Evolutionary conservation across 2,329 filamentous ascomycete species (phyloP).

Genomic region (Scedosporium apiospermum): DNA sequence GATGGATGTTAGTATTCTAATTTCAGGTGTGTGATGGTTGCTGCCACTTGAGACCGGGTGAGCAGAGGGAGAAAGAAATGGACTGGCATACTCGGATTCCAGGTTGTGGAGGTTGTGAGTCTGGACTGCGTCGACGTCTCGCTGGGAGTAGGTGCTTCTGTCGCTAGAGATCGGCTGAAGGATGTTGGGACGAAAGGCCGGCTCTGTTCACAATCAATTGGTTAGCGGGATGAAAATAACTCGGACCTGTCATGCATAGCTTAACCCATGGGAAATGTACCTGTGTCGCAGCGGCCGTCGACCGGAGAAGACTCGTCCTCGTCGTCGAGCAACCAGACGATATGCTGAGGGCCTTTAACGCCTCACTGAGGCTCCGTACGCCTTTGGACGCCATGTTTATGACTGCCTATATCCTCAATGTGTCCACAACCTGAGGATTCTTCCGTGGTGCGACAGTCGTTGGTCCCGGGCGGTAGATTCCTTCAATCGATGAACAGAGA

Average conservation of each 20-base stretch:
- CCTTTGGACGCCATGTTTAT: conserved; percentile 35
- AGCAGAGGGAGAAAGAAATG: not conserved
- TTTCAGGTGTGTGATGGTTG: not conserved
- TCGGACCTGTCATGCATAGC: no score
- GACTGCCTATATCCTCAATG: not conserved
- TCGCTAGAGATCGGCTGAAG: conserved; percentile 48
- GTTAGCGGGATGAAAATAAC: not conserved
- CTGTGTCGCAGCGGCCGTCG: not conserved
- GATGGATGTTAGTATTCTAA: not conserved
- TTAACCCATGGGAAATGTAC: not conserved
- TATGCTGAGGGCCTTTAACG: conserved; percentile 39
- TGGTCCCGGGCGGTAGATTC: not conserved
- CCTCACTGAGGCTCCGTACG: conserved; percentile 41
- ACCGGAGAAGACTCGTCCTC: not conserved
- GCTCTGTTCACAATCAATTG: not conserved
- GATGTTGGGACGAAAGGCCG: conserved; percentile 11
- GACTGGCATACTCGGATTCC: conserved; percentile 33
- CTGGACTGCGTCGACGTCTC: conserved; percentile 27
- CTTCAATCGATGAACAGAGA: not conserved
- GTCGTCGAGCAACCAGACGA: conserved; percentile 20
- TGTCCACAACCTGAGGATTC: not conserved
- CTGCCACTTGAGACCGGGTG: not conserved
- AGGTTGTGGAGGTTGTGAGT: conserved; percentile 26
- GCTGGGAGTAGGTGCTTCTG: conserved; percentile 15
- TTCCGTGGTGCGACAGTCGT: not conserved